These are phyloP conservation scores for Phoma sp. DNA, from an alignment of 2,329 filamentous ascomycete species.

Conservation along the genomic window DNA sequence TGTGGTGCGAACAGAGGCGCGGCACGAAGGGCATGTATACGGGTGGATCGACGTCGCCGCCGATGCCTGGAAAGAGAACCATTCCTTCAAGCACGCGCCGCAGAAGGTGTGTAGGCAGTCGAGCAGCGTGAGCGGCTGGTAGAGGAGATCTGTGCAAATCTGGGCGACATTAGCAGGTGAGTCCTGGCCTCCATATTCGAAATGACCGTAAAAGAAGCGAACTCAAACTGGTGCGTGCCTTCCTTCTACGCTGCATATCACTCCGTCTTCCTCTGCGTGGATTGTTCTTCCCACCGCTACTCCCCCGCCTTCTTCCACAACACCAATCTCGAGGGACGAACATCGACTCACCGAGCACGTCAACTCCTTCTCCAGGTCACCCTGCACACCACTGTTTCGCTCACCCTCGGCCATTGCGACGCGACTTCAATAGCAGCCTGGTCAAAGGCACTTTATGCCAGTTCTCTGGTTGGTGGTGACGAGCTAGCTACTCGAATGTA, in stretches of 20 bases:
- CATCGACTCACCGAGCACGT: slow-evolving; percentile 81
- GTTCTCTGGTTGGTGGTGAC: slow-evolving; percentile 9
- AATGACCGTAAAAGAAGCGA: slow-evolving; percentile 4
- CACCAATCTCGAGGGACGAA: slow-evolving; percentile 17
- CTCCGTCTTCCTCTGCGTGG: neutral
- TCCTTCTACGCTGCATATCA: neutral
- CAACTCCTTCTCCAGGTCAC: slow-evolving; percentile 89
- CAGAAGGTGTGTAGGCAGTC: slow-evolving; percentile 97
- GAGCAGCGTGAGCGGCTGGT: slow-evolving; percentile 87
- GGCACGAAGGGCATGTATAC: slow-evolving; percentile 93
- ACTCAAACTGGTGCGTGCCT: neutral
- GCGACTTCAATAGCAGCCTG: slow-evolving; percentile 1
- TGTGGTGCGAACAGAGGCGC: slow-evolving; percentile 83
- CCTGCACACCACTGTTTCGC: slow-evolving; percentile 52
- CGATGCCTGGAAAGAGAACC: slow-evolving; percentile 83
- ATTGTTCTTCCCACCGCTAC: neutral
- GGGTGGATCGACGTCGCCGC: slow-evolving; percentile 60
- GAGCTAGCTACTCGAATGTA: slow-evolving; percentile 16
- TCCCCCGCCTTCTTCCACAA: slow-evolving; percentile 17
- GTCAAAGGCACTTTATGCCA: slow-evolving; percentile 5
- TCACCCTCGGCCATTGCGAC: slow-evolving; percentile 43
- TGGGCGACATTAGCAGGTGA: slow-evolving; percentile 51
- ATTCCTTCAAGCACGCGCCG: slow-evolving; percentile 92
- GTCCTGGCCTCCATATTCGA: slow-evolving; percentile 10
- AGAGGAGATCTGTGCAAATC: slow-evolving; percentile 97